Percentiles rank a stretch among this genome's conserved stretches.
These are phyloP conservation scores for Musa itinerans DNA, from an alignment of 176 grass and related monocot species.

Conservation along the genomic window DNA sequence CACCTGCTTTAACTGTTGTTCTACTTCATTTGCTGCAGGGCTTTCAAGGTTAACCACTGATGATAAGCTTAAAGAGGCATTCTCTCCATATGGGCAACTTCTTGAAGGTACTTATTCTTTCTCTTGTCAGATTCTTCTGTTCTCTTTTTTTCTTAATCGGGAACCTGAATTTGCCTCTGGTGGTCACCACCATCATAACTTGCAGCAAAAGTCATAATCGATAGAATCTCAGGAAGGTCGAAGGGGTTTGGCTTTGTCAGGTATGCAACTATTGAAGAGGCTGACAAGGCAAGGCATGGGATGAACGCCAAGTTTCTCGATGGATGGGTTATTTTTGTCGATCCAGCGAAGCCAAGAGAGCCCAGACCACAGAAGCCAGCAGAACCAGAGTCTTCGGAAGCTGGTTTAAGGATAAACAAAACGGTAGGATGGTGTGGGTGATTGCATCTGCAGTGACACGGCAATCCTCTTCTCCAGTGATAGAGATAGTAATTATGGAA, in stretches of 20 bases:
- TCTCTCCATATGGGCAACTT: slow-evolving; percentile 61
- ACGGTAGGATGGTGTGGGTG: slow-evolving; percentile 72
- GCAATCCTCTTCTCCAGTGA: too few species aligned
- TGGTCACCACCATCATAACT: not conserved
- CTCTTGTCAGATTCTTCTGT: not conserved
- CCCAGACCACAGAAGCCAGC: slow-evolving; percentile 25
- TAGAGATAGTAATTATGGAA: too few species aligned
- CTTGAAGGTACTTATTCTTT: slow-evolving; percentile 46
- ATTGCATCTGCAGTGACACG: not conserved
- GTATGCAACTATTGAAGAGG: slow-evolving; percentile 60
- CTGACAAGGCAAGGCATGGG: slow-evolving; percentile 55
- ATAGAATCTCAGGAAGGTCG: slow-evolving; percentile 73
- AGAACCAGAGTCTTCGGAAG: slow-evolving; percentile 19
- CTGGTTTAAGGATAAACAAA: slow-evolving; percentile 51
- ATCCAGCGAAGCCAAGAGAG: slow-evolving; percentile 73
- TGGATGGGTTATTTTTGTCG: slow-evolving; percentile 94
- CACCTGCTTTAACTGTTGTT: not conserved
- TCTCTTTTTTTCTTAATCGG: not conserved
- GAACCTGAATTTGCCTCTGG: not conserved
- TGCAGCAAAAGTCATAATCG: slow-evolving; percentile 68
- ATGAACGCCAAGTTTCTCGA: slow-evolving; percentile 94
- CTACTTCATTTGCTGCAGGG: slow-evolving; percentile 30
- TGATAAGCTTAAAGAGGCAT: slow-evolving; percentile 65
- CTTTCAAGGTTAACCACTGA: slow-evolving; percentile 82
- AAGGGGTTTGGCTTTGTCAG: slow-evolving; percentile 84